A percentile compares a stretch with the other conserved stretches of the same genome.
Conservation (phyloP, 495 filamentous ascomycete genomes). For the Aspergillus nidulans region DNA sequence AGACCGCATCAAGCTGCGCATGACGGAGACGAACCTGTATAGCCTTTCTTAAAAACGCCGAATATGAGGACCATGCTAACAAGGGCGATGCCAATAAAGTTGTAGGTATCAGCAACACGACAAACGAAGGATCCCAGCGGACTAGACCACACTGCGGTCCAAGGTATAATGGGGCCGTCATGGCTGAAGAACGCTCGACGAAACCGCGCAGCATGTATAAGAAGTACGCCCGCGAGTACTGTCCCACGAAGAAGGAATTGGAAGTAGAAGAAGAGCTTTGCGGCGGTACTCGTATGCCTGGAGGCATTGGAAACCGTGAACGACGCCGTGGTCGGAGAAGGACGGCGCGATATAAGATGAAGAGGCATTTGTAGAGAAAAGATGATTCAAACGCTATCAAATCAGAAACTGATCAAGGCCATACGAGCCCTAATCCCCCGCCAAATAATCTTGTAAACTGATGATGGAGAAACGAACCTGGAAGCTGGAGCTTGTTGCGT, state of each 20-base stretch:
- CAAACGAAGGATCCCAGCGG: slow-evolving; percentile 24
- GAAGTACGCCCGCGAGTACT: slow-evolving; percentile 35
- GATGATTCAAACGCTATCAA: not conserved
- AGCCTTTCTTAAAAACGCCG: slow-evolving; percentile 44
- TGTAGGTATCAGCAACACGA: slow-evolving; percentile 35
- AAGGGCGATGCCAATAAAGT: slow-evolving; percentile 25
- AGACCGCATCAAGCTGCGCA: not conserved
- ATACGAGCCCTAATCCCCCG: not conserved
- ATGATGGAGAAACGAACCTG: not conserved
- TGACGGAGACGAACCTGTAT: slow-evolving; percentile 38
- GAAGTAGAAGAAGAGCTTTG: slow-evolving; percentile 49
- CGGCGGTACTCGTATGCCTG: slow-evolving; percentile 49
- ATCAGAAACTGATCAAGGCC: not conserved
- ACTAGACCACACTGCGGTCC: slow-evolving; percentile 34
- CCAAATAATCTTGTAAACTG: too few relatives aligned
- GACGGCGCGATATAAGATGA: slow-evolving; percentile 62
- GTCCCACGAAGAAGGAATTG: slow-evolving; percentile 48
- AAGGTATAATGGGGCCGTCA: slow-evolving; percentile 22
- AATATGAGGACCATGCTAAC: slow-evolving; percentile 35
- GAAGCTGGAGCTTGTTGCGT: not conserved
- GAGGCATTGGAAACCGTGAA: slow-evolving; percentile 78
- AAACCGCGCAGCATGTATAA: slow-evolving; percentile 38
- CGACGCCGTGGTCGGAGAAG: slow-evolving; percentile 80
- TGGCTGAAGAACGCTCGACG: slow-evolving; percentile 24
- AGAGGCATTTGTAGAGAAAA: slow-evolving; percentile 29